Conservation (phyloP, 225 moss, liverwort and hornwort species). For the Lunularia cruciata region DNA sequence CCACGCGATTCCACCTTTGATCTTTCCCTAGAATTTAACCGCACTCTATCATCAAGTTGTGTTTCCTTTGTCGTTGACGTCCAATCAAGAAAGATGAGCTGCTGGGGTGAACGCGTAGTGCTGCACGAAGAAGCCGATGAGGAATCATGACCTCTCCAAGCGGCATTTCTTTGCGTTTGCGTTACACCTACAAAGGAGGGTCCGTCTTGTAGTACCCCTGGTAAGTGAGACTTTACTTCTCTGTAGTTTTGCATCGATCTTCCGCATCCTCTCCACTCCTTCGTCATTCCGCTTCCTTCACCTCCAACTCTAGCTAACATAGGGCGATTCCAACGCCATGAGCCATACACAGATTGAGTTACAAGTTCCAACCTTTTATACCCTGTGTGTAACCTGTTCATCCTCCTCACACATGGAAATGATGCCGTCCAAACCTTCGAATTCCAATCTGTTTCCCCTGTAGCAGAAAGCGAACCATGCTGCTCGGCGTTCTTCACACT, state of each 20-base stretch:
- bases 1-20: neutral
- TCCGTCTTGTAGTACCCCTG: neutral
- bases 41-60: neutral
- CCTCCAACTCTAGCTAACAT: neutral
- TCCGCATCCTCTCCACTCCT: neutral
- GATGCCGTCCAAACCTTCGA: too few species aligned
- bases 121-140: neutral
- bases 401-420: too few species aligned
- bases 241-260: conserved; percentile 3
- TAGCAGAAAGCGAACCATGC: neutral
- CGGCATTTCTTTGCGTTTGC: neutral
- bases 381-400: neutral
- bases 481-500: neutral
- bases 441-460: neutral
- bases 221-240: neutral
- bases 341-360: neutral
- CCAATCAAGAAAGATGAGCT: neutral
- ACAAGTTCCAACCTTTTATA: neutral
- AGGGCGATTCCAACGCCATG: neutral
- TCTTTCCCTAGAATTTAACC: neutral
- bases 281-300: neutral
- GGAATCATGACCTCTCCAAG: neutral
- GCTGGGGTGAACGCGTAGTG: neutral
- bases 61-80: neutral
- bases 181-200: neutral